Percentiles rank a stretch among this genome's conserved stretches.
Conservation (phyloP, 2,329 filamentous ascomycete species). For the Fusarium sp. region DNA sequence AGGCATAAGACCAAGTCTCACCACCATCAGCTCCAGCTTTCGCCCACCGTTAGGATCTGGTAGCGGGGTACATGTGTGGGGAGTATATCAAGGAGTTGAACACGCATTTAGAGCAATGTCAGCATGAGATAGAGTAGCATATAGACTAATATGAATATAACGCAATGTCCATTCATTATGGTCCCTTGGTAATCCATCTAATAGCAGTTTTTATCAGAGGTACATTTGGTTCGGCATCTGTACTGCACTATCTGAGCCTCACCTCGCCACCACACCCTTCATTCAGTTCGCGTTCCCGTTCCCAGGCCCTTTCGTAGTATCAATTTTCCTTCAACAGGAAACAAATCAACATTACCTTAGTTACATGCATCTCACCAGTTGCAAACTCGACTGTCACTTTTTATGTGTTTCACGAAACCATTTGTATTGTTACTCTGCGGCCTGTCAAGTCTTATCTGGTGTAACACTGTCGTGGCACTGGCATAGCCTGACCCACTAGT, state of each 20-base stretch:
- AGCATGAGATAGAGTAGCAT: constrained; percentile 11
- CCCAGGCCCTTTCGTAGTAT: constrained; percentile 45
- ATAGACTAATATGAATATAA: constrained; percentile 26
- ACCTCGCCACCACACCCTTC: constrained; percentile 30
- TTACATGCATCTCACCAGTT: background rate
- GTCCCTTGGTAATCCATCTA: background rate
- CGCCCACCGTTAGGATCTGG: constrained; percentile 45
- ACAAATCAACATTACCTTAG: background rate
- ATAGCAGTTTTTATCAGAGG: background rate
- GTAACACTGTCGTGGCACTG: constrained; percentile 6
- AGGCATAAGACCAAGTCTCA: constrained; percentile 27
- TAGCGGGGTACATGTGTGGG: constrained; percentile 46
- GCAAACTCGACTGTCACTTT: background rate
- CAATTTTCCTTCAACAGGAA: background rate
- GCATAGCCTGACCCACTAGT: constrained; percentile 1
- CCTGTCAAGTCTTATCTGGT: constrained; percentile 2
- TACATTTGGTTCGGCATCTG: background rate
- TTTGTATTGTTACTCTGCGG: background rate
- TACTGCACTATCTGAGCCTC: constrained; percentile 46
- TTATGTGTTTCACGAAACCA: too few species aligned
- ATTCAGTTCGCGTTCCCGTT: constrained; percentile 1
- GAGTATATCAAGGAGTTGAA: constrained; percentile 6
- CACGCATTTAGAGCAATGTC: constrained; percentile 5
- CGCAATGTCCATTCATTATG: background rate
- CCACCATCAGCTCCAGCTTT: constrained; percentile 15